A percentile compares a stretch with the other conserved stretches of the same genome.
These are phyloP conservation scores for Lentinula aciculospora DNA, from an alignment of 768 basidiomycete species.

Conservation along the genomic window DNA sequence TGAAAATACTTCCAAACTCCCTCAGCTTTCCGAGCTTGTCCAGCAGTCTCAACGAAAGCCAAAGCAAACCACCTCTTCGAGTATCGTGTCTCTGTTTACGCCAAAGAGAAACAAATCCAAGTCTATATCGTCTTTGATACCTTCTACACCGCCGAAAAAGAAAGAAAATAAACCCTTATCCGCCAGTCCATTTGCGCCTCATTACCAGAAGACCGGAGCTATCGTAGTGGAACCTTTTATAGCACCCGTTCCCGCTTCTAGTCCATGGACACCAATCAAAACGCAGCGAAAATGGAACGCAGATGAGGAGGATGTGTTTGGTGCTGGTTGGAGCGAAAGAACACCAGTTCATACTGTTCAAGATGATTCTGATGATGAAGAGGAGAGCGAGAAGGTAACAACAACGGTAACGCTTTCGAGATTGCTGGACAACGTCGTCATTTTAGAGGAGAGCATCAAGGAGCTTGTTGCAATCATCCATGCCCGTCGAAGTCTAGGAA, in stretches of 20 bases:
- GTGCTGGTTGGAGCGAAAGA: conserved; percentile 42
- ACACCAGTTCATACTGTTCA: conserved; percentile 13
- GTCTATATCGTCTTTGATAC: conserved; percentile 22
- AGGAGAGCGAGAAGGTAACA: conserved; percentile 22
- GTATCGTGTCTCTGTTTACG: conserved; percentile 73
- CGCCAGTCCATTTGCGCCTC: conserved; percentile 77
- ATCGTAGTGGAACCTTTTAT: conserved; percentile 68
- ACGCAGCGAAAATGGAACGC: conserved; percentile 43
- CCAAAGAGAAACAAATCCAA: conserved; percentile 61
- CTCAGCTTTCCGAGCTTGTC: conserved; percentile 21
- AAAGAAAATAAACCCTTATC: conserved; percentile 36
- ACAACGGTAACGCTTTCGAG: conserved; percentile 69
- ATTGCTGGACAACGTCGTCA: conserved; percentile 89
- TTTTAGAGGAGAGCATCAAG: conserved; percentile 93
- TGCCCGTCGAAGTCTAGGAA: conserved; percentile 76
- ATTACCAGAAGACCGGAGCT: conserved; percentile 74
- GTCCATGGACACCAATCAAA: conserved; percentile 57
- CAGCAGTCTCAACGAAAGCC: conserved; percentile 42
- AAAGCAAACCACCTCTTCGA: conserved; percentile 46
- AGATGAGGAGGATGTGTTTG: conserved; percentile 72
- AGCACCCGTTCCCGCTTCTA: conserved; percentile 51
- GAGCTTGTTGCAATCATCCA: conserved; percentile 84
- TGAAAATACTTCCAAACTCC: conserved; percentile 31
- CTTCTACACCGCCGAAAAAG: conserved; percentile 41
- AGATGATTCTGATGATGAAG: conserved; percentile 23